Evolutionary conservation across 192 early-diverging fungal species (phyloP).

Genomic region (Podila minutissima): DNA sequence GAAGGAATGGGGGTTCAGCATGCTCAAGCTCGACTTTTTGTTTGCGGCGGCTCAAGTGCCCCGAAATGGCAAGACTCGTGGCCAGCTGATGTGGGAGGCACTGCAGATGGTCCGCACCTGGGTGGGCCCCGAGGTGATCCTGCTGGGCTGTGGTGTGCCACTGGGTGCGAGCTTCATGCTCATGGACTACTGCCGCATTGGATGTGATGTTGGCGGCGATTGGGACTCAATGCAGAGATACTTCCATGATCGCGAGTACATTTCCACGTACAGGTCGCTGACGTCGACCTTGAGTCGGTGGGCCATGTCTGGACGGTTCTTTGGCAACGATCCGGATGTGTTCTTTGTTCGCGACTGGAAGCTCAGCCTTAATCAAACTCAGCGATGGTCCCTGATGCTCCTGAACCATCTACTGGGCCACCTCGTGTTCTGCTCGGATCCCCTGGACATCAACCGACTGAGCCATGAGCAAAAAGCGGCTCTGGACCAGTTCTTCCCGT

Average conservation of each 20-base stretch:
- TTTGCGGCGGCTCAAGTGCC: constrained; percentile 61
- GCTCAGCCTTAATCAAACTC: constrained; percentile 50
- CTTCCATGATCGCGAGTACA: constrained; percentile 61
- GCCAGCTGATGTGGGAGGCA: constrained; percentile 62
- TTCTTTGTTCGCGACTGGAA: constrained; percentile 56
- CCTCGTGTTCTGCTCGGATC: constrained; percentile 61
- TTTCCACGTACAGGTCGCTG: constrained; percentile 59
- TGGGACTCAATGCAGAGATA: constrained; percentile 59
- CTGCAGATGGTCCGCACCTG: constrained; percentile 55
- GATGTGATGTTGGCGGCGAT: constrained; percentile 56
- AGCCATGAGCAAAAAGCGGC: constrained; percentile 49
- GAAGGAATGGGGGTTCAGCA: constrained; percentile 57
- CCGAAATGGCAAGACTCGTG: constrained; percentile 54
- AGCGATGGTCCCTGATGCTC: constrained; percentile 54
- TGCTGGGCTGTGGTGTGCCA: constrained; percentile 61
- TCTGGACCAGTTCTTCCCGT: constrained; percentile 47
- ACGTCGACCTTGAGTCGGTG: constrained; percentile 57
- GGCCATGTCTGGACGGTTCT: constrained; percentile 57
- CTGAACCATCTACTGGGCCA: constrained; percentile 61
- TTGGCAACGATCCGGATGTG: constrained; percentile 66
- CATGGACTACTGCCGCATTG: constrained; percentile 61
- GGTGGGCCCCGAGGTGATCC: constrained; percentile 50
- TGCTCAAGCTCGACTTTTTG: constrained; percentile 62
- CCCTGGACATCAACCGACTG: constrained; percentile 35
- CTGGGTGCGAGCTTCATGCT: constrained; percentile 55